A percentile compares a stretch with the other conserved stretches of the same genome.
These are phyloP conservation scores for Gentiana straminea DNA, from an alignment of 257 asterid genomes.

Conservation along the genomic window DNA sequence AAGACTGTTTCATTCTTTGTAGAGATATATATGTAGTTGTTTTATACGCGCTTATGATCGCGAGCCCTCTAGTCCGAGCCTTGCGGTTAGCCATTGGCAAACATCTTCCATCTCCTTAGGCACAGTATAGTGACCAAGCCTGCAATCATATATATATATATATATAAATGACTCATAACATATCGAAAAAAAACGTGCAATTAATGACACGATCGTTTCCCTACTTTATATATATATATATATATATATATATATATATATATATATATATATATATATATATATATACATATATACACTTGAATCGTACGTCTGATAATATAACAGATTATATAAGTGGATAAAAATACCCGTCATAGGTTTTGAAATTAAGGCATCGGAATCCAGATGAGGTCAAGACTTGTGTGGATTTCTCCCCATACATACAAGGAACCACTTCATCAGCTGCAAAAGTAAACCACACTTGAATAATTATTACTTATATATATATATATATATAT, in stretches of 20 bases:
- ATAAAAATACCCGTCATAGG: conserved; percentile 53
- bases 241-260: no score
- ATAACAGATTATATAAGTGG: no score
- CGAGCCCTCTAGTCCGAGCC: conserved; percentile 39
- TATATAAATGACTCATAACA: background rate
- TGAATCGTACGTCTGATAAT: no score
- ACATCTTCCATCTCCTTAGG: conserved; percentile 92
- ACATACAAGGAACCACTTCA: conserved; percentile 65
- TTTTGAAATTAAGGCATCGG: conserved; percentile 47
- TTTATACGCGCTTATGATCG: conserved; percentile 9
- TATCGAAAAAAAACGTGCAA: no score
- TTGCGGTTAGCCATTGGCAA: conserved; percentile 57
- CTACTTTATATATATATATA: no score
- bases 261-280: no score
- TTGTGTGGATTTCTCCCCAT: conserved; percentile 68
- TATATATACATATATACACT: no score
- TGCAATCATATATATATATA: conserved; percentile 11
- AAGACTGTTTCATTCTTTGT: no score
- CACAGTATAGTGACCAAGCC: conserved; percentile 88
- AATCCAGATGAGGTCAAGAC: conserved; percentile 76
- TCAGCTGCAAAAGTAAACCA: conserved; percentile 40
- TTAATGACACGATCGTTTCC: no score
- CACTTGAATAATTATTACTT: no score
- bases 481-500: no score
- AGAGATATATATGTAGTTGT: no score